Base-by-base conservation (phyloP, 2,329 filamentous ascomycete genomes). In the Purpureocillium takamizusanense region DNA sequence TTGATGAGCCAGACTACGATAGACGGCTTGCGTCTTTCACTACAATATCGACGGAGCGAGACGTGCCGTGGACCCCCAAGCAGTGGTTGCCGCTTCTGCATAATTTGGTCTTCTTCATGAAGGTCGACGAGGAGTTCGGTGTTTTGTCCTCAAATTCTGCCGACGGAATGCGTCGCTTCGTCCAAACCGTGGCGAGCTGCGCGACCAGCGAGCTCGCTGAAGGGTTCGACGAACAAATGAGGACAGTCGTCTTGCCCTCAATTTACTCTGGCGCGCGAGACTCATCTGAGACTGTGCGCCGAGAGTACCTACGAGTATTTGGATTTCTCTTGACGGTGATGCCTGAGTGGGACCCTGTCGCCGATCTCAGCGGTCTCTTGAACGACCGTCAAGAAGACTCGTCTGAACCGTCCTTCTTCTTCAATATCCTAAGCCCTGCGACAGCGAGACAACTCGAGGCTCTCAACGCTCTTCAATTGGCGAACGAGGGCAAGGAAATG, bases 1-100 rank as follows among this genome's bases (percentile, higher is more conserved):
- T 98, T 15, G 86, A 92, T 50, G 85, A 94, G 53, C 83, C 88
- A 2, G 85, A 97, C 60, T 95, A 94, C 54, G 85, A 94, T 48
- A 78, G 76, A 40, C 81, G 92, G 13, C 72, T 94, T 6, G 65
- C 71, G 34, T 88, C 87, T 3, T 97, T 92, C 62, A 80, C 73
- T 41, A 57, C 64, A 7, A 81, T 97, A 45, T 84, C 82, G 28
- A 73, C 76, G 31, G 64, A 75, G 3, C 65, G 74, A n/a, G 77
- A 76, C 29, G 56, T 56, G 1, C 61, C 67, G 0, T 77, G 89
- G 43, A 81, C 75, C 1, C 63, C 79, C 1, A 74, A 74, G 41
- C 85, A 95, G 59, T 98, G 92, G 90, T 74, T 81, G 37, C 89
- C 92, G 6, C 62, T 98, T 15, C 64, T 97, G 10, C 84, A 89